These are phyloP conservation scores for Umbelopsis sp. DNA, from an alignment of 371 early-diverging fungal species.

Conservation along the genomic window DNA sequence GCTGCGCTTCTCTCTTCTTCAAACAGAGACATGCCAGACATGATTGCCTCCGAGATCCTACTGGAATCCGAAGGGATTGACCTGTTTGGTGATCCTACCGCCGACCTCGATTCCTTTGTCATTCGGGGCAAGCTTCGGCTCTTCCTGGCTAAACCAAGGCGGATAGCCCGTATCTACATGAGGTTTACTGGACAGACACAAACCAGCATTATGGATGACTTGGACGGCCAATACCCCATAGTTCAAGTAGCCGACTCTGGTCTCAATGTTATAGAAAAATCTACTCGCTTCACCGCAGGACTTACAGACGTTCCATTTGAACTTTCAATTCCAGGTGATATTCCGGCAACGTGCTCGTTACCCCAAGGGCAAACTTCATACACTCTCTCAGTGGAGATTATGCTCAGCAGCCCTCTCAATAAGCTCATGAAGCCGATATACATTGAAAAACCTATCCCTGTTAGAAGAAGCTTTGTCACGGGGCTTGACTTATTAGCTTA, in stretches of 20 bases:
- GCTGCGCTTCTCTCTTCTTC: not conserved
- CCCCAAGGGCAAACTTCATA: constrained; percentile 1
- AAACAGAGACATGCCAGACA: not conserved
- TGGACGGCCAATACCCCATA: constrained; percentile 6
- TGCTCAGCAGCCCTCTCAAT: not conserved
- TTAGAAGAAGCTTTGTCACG: constrained; percentile 9
- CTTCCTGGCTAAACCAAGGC: constrained; percentile 11
- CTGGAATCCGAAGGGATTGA: constrained; percentile 14
- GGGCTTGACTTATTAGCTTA: constrained; percentile 2
- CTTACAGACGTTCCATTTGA: not conserved
- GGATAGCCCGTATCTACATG: not conserved
- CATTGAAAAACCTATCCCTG: not conserved
- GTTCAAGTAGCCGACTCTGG: not conserved
- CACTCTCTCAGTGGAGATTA: not conserved
- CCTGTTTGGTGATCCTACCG: constrained; percentile 8
- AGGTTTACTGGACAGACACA: not conserved
- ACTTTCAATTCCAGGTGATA: constrained; percentile 4
- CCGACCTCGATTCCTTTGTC: not conserved
- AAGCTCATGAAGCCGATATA: not conserved
- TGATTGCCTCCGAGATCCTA: constrained; percentile 10
- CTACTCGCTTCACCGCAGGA: constrained; percentile 1
- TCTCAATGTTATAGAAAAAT: not conserved
- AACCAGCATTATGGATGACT: not conserved
- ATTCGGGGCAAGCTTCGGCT: constrained; percentile 4
- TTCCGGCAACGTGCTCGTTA: not conserved